Evolutionary conservation across 768 basidiomycete species (phyloP), one percentile per base, ranked within the genome.

Genomic region (Leccinum disarticulatum): DNA sequence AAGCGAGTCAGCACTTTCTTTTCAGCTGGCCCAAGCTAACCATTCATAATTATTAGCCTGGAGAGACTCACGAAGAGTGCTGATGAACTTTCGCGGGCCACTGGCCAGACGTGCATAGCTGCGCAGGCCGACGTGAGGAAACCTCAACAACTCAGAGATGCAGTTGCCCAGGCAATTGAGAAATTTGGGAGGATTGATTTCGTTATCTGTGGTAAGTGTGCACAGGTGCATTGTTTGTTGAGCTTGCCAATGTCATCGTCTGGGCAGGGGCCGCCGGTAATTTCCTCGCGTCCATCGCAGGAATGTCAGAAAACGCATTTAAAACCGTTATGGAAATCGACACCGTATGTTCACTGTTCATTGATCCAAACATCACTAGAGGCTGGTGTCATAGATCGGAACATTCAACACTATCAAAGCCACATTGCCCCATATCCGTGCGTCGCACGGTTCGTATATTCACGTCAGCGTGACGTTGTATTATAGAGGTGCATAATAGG

Each of bases 361-460:
- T 56, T n/a, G 0, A 17, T 19, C 1, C 17, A 25, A 7, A 38
- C 8, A 27, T 52, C 6, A 25, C 11, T 17, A 17, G 36, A 38
- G 59, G 43, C 35, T n/a, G 17, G 19, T 28, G 33, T 56, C 38
- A 47, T 33, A 93, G 90, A 79, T 97, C 30, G 96, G 96, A 11
- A 95, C 93, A 6, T 98, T 85, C 77, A 89, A 97, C 75, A 98
- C 95, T 4, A 82, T 97, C 74, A 98, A 98, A 71, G 95, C 94
- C 1, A 97, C 95, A 3, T 75, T 97, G 19, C 78, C 81, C 2
- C 80, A 93, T 65, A 64, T 98, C 30, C 84, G 91, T 49, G 79
- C 80, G 27, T 76, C 88, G 4, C 82, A 83, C 61, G 96, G 95
- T 36, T 78, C 92, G 3, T 97, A 94, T 73, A 83, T 98, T 55